Base-by-base conservation (phyloP, 208 protist genomes). In the Trypanosoma scelopori region DNA sequence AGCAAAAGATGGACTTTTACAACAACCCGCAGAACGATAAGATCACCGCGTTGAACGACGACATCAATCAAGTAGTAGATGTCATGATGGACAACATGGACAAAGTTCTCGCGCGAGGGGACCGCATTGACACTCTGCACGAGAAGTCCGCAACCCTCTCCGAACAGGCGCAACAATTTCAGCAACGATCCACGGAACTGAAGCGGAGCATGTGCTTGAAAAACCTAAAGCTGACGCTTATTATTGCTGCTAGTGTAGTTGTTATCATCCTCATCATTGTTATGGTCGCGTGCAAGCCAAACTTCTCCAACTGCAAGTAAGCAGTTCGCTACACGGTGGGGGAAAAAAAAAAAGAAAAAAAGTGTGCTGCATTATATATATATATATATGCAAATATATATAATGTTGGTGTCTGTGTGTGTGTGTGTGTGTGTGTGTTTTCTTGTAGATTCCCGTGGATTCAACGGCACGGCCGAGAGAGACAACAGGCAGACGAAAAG, bases 1-100 rank as follows among this genome's bases (percentile, higher is more conserved):
- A 92, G 77, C 85, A 96, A 68, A 96, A 96, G 78, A 93, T 94
- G 86, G 91, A 96, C 62, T 97, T 95, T 75, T 97, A 94, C 79
- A 97, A 95, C 76, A 89, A 95, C 63, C 87, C 89, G 5, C 85
- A 94, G 71, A 95, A 94, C 61, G 92, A 97, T 60, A 93, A 95
- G 76, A 93, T 97, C 64, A 90, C 86, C 1, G 81, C 81, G 7
- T 69, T 97, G 22, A 94, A 94, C 50, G 83, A 93, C 50, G 85
- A 94, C 49, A 95, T 97, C 66, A 93, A 95, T 64, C 85, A 95
- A 55, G 87, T 95, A 18, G 85, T 93, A 41, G 87, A 93, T 55
- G 86, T 97, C n/a, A 95, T 97, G 92, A 93, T 92, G 81, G 87
- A 95, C 60, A 97, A 95, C 76, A 92, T 94, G 85, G 90, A 97